Percentiles rank a stretch among this genome's conserved stretches.
Conservation (phyloP, 73 alveolate genomes). For the Diophrys sp. region DNA sequence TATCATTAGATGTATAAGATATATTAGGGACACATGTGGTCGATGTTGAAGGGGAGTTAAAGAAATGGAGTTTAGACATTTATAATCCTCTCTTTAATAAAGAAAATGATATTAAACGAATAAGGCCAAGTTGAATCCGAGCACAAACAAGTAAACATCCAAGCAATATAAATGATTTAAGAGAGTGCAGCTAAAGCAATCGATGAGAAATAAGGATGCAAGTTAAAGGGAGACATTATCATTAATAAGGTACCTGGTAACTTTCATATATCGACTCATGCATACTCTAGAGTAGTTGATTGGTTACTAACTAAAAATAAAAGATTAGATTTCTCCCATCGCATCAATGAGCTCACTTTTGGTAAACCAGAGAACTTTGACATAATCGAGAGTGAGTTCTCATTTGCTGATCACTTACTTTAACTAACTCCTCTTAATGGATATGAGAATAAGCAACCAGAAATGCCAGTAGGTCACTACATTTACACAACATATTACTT, state of each 20-base stretch:
- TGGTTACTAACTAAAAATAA: slow-evolving; percentile 50
- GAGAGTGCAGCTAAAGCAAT: slow-evolving; percentile 56
- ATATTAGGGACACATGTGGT: slow-evolving; percentile 95
- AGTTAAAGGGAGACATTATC: slow-evolving; percentile 63
- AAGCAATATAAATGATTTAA: background rate
- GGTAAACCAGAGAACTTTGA: slow-evolving; percentile 59
- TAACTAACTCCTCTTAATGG: background rate
- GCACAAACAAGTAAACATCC: background rate
- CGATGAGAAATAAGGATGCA: slow-evolving; percentile 77
- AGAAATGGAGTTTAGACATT: slow-evolving; percentile 22
- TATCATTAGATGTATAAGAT: slow-evolving; percentile 95
- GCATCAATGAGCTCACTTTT: slow-evolving; percentile 83
- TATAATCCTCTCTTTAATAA: no score
- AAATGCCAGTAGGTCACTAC: background rate
- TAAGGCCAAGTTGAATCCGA: background rate
- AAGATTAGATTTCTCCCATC: slow-evolving; percentile 81
- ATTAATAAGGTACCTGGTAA: slow-evolving; percentile 90
- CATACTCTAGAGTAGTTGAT: slow-evolving; percentile 59
- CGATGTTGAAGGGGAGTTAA: slow-evolving; percentile 77
- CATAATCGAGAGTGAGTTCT: background rate
- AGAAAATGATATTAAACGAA: no score
- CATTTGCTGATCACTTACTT: slow-evolving; percentile 2
- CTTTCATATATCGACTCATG: slow-evolving; percentile 91
- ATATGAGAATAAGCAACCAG: background rate
- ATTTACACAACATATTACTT: slow-evolving; percentile 9